phyloP scores from a whole-genome alignment of 1,284 basidiomycete species.

The Entoloma clypeatum region DNA sequence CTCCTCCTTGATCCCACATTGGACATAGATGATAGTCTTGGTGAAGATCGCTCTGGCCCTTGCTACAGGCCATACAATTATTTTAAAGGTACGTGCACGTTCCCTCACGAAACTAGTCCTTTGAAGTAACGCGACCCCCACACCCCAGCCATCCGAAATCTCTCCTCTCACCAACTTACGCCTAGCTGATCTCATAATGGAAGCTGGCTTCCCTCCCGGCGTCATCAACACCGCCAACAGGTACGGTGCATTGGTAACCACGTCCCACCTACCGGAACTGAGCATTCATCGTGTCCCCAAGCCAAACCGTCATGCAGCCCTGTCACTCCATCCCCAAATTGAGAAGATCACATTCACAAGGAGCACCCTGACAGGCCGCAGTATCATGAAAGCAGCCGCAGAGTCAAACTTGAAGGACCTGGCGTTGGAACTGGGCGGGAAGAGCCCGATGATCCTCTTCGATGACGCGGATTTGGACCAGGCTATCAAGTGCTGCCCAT shows the following conservation, averaged over 20 bases:
- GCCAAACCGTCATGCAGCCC: constrained; percentile 62
- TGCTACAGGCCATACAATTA: constrained; percentile 75
- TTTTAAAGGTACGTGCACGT: constrained; percentile 58
- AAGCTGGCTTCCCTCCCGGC: constrained; percentile 64
- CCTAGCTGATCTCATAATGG: constrained; percentile 40
- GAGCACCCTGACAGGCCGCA: constrained; percentile 70
- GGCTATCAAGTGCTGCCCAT: constrained; percentile 72
- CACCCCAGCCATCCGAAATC: constrained; percentile 76
- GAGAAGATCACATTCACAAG: constrained; percentile 67
- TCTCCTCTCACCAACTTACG: constrained; percentile 78
- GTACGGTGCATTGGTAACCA: constrained; percentile 35
- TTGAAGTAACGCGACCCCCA: neutral
- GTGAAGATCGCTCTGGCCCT: constrained; percentile 85
- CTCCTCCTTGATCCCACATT: neutral
- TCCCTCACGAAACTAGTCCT: no score
- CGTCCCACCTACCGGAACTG: neutral
- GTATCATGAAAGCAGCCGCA: constrained; percentile 73
- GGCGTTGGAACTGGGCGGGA: constrained; percentile 86
- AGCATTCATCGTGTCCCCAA: constrained; percentile 38
- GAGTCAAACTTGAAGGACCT: constrained; percentile 79
- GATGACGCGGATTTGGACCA: constrained; percentile 76
- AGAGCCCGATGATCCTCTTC: constrained; percentile 76
- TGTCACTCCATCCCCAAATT: constrained; percentile 52
- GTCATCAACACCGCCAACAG: constrained; percentile 78
- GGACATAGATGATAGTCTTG: constrained; percentile 45